Conservation (phyloP, 2,329 filamentous ascomycete species). For the Aspergillus tamarii region DNA sequence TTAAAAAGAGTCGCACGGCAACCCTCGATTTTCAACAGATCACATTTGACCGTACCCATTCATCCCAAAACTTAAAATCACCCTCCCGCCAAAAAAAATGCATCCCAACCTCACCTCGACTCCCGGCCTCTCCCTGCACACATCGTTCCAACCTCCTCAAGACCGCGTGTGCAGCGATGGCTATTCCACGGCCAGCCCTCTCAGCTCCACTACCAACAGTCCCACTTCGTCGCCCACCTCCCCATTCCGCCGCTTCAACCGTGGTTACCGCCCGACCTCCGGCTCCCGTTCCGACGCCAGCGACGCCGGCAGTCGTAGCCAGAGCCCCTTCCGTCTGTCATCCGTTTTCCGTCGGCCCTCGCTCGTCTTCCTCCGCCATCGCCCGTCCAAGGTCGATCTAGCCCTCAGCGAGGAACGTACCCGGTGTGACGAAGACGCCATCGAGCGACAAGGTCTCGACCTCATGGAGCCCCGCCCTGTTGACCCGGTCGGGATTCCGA, state of each 20-base stretch:
- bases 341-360: constrained; percentile 35
- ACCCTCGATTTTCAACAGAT: not conserved
- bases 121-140: constrained; percentile 35
- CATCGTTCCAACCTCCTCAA: constrained; percentile 31
- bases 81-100: constrained; percentile 20
- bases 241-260: constrained; percentile 29
- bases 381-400: constrained; percentile 49
- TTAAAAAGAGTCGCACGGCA: not conserved
- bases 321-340: constrained; percentile 33
- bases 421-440: constrained; percentile 41
- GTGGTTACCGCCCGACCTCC: constrained; percentile 14
- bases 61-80: not conserved
- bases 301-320: constrained; percentile 30
- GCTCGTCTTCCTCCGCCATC: constrained; percentile 40
- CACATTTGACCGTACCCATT: not conserved
- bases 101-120: constrained; percentile 23
- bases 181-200: constrained; percentile 29
- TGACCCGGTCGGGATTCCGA: constrained; percentile 33
- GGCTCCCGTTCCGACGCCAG: constrained; percentile 13
- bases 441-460: constrained; percentile 45
- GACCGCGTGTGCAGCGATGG: constrained; percentile 24
- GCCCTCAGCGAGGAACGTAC: constrained; percentile 47
- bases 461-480: constrained; percentile 51
- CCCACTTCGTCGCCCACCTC: constrained; percentile 31
- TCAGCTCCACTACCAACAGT: constrained; percentile 34